Percentiles rank a stretch among this genome's conserved stretches.
Evolutionary conservation across 1,284 basidiomycete genomes (phyloP).

Genomic region (Ustilago bromivora): DNA sequence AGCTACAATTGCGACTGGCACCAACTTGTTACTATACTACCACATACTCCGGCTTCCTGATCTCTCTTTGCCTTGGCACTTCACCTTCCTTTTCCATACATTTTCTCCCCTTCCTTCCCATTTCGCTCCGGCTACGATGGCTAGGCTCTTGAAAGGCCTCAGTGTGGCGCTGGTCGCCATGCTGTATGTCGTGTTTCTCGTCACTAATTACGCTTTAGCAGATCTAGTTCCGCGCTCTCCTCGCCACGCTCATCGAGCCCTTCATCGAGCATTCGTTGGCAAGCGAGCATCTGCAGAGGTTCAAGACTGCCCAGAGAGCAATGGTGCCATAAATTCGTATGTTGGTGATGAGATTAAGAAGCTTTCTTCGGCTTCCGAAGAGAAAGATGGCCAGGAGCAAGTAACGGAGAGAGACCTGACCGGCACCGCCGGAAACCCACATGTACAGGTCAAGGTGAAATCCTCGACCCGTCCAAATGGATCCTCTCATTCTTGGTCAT

Average conservation of each 20-base stretch:
- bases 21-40: neutral
- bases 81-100: neutral
- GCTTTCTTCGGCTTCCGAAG: conserved; percentile 16
- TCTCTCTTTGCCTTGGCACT: neutral
- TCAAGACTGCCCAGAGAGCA: conserved; percentile 10
- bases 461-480: conserved; percentile 15
- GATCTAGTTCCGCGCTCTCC: neutral
- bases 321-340: neutral
- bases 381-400: conserved; percentile 16
- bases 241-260: conserved; percentile 4
- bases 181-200: neutral
- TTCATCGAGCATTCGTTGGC: conserved; percentile 8
- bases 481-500: conserved; percentile 27
- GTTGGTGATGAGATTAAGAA: conserved; percentile 20
- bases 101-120: neutral
- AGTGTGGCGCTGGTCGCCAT: conserved; percentile 44
- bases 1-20: neutral
- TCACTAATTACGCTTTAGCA: conserved; percentile 1
- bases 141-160: neutral
- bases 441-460: conserved; percentile 24
- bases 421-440: neutral
- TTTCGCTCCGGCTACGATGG: conserved; percentile 15
- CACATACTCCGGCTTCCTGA: neutral
- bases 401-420: conserved; percentile 5
- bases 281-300: conserved; percentile 1